phyloP scores from a whole-genome alignment of 148 eudicot genomes.

The Rheum nobile region DNA sequence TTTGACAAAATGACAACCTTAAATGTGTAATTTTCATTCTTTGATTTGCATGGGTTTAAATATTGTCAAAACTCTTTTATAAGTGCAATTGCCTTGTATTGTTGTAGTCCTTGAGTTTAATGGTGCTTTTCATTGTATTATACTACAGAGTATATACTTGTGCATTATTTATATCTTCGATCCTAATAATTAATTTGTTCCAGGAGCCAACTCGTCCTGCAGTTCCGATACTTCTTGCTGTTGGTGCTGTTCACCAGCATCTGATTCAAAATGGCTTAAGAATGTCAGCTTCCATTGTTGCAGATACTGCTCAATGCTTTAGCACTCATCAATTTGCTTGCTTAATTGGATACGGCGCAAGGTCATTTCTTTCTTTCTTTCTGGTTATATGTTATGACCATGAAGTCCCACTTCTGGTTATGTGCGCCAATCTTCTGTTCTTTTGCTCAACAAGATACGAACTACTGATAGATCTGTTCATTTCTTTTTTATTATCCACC shows the following conservation, averaged over 20 bases:
- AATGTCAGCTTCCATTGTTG: conserved; percentile 92
- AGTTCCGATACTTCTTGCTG: conserved; percentile 95
- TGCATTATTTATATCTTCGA: not conserved
- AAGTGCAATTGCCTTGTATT: not conserved
- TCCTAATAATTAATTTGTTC: not conserved
- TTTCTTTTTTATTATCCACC: not conserved
- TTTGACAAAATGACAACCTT: not conserved
- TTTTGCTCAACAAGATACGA: not conserved
- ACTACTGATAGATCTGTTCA: not conserved
- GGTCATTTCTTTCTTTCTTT: conserved; percentile 33
- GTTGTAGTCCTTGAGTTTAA: not conserved
- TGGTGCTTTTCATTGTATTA: not conserved
- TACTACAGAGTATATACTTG: not conserved
- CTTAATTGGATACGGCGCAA: conserved; percentile 97
- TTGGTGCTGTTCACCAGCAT: conserved; percentile 99
- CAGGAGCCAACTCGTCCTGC: conserved; percentile 98
- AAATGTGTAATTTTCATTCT: not conserved
- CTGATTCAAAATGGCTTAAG: conserved; percentile 93
- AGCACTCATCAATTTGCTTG: conserved; percentile 99
- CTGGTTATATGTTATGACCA: too few relatives aligned
- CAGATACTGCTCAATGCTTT: conserved; percentile 98
- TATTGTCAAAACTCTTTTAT: not conserved
- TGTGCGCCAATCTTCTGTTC: not conserved
- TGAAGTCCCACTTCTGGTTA: not conserved
- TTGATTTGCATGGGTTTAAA: not conserved